A percentile compares a stretch with the other conserved stretches of the same genome.
Evolutionary conservation across 2,329 filamentous ascomycete genomes (phyloP).

Genomic region (Alternaria infectoria): DNA sequence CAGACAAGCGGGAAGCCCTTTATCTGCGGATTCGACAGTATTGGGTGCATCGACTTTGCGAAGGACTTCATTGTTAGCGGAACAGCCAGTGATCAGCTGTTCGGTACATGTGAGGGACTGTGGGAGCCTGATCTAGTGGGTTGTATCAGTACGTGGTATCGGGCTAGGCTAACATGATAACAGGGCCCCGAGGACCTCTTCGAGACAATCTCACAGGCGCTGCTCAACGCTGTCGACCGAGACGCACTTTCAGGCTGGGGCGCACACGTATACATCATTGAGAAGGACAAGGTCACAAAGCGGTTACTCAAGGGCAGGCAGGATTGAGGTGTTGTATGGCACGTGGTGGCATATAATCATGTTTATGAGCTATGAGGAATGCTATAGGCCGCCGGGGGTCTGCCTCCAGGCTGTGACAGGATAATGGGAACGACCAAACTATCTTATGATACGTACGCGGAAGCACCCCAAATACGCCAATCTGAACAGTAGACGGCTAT

Average conservation of each 20-base stretch:
- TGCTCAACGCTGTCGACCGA: constrained; percentile 94
- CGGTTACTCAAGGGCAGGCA: constrained; percentile 96
- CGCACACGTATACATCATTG: constrained; percentile 98
- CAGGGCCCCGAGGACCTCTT: constrained; percentile 93
- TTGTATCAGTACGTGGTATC: background rate
- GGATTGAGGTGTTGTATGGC: constrained; percentile 59
- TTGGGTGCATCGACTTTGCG: constrained; percentile 98
- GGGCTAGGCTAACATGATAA: constrained; percentile 10
- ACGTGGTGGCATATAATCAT: constrained; percentile 13
- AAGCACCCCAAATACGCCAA: background rate
- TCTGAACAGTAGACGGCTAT: background rate
- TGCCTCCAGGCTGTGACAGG: constrained; percentile 13
- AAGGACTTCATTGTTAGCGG: constrained; percentile 99
- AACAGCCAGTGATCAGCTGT: constrained; percentile 95
- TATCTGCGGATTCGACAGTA: constrained; percentile 98
- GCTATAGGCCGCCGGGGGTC: background rate
- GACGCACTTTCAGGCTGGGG: constrained; percentile 98
- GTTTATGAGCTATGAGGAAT: constrained; percentile 21
- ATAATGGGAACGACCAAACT: constrained; percentile 5
- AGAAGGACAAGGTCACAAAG: constrained; percentile 99
- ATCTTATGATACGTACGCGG: background rate
- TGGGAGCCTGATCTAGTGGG: constrained; percentile 95
- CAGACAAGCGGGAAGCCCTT: constrained; percentile 93
- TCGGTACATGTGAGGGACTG: constrained; percentile 96
- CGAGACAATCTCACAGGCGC: constrained; percentile 95